Conservation (phyloP, 1,139 yeast species). For the Taphrina populina region DNA sequence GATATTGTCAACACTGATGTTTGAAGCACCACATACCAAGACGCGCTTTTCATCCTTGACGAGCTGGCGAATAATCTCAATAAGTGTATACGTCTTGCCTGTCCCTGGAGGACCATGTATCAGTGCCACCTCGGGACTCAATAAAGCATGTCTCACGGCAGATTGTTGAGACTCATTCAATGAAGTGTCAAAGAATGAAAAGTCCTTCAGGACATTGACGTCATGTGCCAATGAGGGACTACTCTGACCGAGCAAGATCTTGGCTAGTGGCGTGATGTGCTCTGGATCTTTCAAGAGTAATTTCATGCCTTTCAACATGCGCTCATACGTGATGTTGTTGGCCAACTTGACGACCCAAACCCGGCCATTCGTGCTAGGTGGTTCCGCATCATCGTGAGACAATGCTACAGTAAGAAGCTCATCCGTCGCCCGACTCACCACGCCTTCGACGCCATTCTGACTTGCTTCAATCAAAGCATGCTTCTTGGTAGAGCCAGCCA, state of each 20-base stretch:
- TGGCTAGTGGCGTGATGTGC: constrained; percentile 40
- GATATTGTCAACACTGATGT: constrained; percentile 85
- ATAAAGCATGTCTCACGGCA: constrained; percentile 56
- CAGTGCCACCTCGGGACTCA: constrained; percentile 53
- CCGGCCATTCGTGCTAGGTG: constrained; percentile 40
- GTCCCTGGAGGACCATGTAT: constrained; percentile 82
- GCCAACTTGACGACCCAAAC: constrained; percentile 48
- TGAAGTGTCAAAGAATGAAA: constrained; percentile 52
- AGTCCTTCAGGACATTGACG: constrained; percentile 32
- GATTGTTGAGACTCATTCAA: constrained; percentile 73
- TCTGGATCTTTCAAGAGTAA: constrained; percentile 54
- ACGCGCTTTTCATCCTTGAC: constrained; percentile 63
- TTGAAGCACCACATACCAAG: constrained; percentile 91
- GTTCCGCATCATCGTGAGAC: constrained; percentile 54
- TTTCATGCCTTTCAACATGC: constrained; percentile 73
- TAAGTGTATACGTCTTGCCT: constrained; percentile 78
- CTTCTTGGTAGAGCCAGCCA: constrained; percentile 10
- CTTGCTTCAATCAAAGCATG: constrained; percentile 4
- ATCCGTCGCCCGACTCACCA: constrained; percentile 55
- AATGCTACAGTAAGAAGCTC: constrained; percentile 59
- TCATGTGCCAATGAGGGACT: constrained; percentile 37
- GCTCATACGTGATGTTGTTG: constrained; percentile 52
- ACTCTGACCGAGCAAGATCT: constrained; percentile 42
- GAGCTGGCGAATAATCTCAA: constrained; percentile 79
- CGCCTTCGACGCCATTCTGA: constrained; percentile 53